These are phyloP conservation scores for Anethum foeniculum DNA, from an alignment of 140 eudicot species.

Conservation along the genomic window DNA sequence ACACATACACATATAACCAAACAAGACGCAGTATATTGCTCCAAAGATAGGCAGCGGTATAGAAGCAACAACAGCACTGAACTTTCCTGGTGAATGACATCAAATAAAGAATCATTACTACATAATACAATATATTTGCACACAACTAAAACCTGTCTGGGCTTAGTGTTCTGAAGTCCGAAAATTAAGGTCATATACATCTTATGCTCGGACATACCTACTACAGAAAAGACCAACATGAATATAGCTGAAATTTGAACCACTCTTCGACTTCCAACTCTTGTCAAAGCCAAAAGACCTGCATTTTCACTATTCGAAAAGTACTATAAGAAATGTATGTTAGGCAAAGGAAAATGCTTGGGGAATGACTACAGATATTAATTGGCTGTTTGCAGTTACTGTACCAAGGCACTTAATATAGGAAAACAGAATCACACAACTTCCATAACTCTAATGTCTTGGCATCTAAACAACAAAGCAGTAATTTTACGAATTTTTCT, in stretches of 20 bases:
- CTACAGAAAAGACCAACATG: conserved; percentile 80
- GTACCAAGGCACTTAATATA: too few species aligned
- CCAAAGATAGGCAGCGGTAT: conserved; percentile 79
- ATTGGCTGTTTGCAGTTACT: neutral
- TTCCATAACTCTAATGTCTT: neutral
- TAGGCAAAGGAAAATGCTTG: neutral
- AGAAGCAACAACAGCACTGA: conserved; percentile 79
- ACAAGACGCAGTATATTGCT: conserved; percentile 72
- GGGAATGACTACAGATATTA: neutral
- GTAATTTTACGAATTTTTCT: neutral
- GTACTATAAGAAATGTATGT: conserved; percentile 5
- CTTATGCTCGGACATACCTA: conserved; percentile 38
- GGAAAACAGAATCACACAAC: neutral
- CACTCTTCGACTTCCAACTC: conserved; percentile 94
- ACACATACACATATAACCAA: conserved; percentile 69
- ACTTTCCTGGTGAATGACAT: conserved; percentile 46
- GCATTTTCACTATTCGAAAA: conserved; percentile 57
- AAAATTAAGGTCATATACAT: neutral
- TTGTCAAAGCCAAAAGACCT: conserved; percentile 74
- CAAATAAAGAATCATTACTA: neutral
- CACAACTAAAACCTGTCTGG: neutral
- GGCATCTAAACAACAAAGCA: neutral
- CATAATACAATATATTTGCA: neutral
- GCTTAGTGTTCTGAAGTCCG: neutral
- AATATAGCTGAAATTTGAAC: conserved; percentile 76